Percentiles rank a stretch among this genome's conserved stretches.
These are phyloP conservation scores for Ceratocystis colombiana DNA, from an alignment of 2,329 filamentous ascomycete genomes.

Conservation along the genomic window DNA sequence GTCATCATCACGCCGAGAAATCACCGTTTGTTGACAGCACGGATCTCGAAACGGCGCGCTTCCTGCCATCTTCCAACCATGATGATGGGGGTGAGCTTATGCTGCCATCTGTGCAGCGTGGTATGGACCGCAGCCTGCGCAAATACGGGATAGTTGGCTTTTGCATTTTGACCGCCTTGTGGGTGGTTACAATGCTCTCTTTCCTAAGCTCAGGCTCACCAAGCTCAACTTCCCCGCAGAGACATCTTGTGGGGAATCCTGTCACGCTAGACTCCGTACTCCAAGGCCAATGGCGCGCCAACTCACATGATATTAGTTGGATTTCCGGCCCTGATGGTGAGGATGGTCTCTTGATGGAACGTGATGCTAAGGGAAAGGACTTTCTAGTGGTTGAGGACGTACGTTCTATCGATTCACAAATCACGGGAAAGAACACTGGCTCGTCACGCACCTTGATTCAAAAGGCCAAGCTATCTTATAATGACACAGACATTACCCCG, in stretches of 20 bases:
- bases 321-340: slow-evolving; percentile 62
- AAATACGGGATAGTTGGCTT: slow-evolving; percentile 47
- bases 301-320: slow-evolving; percentile 61
- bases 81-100: slow-evolving; percentile 27
- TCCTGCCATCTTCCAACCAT: slow-evolving; percentile 35
- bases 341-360: slow-evolving; percentile 77
- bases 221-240: slow-evolving; percentile 43
- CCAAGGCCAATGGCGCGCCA: slow-evolving; percentile 53
- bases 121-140: slow-evolving; percentile 47
- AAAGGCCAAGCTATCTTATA: slow-evolving; percentile 50
- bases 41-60: slow-evolving; percentile 45
- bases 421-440: slow-evolving; percentile 29
- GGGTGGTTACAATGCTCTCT: slow-evolving; percentile 55
- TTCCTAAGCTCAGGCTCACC: slow-evolving; percentile 58
- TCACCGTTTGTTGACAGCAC: slow-evolving; percentile 23
- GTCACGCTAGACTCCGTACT: slow-evolving; percentile 64
- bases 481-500: slow-evolving; percentile 46
- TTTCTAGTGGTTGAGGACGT: slow-evolving; percentile 86
- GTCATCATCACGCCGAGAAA: slow-evolving; percentile 15
- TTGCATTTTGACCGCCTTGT: slow-evolving; percentile 52
- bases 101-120: slow-evolving; percentile 3
- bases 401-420: slow-evolving; percentile 37
- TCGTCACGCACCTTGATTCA: slow-evolving; percentile 67
- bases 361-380: slow-evolving; percentile 51
- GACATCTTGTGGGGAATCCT: slow-evolving; percentile 45